Base-by-base conservation (phyloP, 371 early-diverging fungal genomes). In the Dichotomocladium elegans region DNA sequence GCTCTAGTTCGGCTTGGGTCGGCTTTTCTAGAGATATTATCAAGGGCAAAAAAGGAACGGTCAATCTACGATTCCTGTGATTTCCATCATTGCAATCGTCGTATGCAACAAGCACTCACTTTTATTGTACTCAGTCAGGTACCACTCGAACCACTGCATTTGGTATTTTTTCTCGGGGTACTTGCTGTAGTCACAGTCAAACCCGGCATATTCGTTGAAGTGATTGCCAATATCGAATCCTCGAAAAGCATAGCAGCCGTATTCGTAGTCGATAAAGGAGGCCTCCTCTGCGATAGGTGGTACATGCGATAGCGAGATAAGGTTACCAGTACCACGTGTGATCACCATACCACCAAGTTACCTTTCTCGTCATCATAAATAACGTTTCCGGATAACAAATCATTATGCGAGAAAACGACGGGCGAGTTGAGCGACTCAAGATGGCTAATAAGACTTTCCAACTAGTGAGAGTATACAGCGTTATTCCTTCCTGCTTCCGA, bases 221-320 rank as follows among this genome's bases (percentile, higher is more conserved):
- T 95, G 95, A 63, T 97, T 97, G 41, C 87, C 95, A 55, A 97
- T 93, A 63, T 97, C 98, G 59, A 94, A 96, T 1, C 87, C 95
- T 25, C 93, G 80, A 60, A 81, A 90, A 26, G 83, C 86, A 65
- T 88, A 87, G 14, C 80, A 81, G 1, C 91, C 95, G 63, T 97
- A 97, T 55, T 97, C 98, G 61, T 93, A 95, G 70, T 97, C 98
- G 54, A 96, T 96, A 61, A 97, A 95, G 29, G 68, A 64, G 3
- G 85, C 83, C 22, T 69, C 58, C 24, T 64, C 64, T 69, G 25
- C 8, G 24, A 26, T 7, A 44, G n/a, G 21, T 9, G 29, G 4
- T 24, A 44, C 37, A 34, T 37, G 37, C 49, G 35, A n/a, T n/a
- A n/a, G n/a, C n/a, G n/a, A n/a, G 21, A 22, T 49, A 34, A 30